Evolutionary conservation across 2,329 filamentous ascomycete species (phyloP).

Genomic region (Colletotrichum lupini): DNA sequence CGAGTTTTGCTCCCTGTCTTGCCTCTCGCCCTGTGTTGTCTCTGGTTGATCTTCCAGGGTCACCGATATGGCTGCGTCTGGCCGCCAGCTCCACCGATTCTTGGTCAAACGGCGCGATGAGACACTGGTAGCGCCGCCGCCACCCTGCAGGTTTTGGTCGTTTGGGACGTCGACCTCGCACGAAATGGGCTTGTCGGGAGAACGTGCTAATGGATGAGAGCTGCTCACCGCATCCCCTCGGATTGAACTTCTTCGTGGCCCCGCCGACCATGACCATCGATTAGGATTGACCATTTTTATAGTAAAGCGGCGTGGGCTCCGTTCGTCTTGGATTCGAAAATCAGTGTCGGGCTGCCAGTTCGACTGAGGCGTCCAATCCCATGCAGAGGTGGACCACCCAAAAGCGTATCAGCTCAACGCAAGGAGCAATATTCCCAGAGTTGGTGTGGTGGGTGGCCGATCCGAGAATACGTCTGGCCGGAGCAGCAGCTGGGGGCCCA

Average conservation of each 20-base stretch:
- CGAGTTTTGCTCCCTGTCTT: background rate
- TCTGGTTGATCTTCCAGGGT: conserved; percentile 21
- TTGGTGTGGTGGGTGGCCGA: background rate
- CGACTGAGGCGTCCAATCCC: conserved; percentile 12
- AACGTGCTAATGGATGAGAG: conserved; percentile 6
- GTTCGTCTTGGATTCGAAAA: background rate
- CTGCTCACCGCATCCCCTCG: conserved; percentile 6
- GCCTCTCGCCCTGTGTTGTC: background rate
- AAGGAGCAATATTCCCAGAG: background rate
- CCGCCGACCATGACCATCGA: conserved; percentile 33
- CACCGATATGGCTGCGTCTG: conserved; percentile 12
- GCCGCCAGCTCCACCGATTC: conserved; percentile 33
- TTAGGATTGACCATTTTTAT: conserved; percentile 27
- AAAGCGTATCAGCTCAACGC: conserved; percentile 13
- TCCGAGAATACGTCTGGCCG: background rate
- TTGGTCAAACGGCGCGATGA: conserved; percentile 26
- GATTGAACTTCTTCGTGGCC: background rate
- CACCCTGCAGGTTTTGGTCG: conserved; percentile 15
- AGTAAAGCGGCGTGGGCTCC: background rate
- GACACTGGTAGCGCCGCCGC: conserved; percentile 4
- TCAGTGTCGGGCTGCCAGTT: background rate
- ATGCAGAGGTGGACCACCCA: background rate
- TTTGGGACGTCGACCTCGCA: background rate
- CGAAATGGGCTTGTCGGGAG: background rate
- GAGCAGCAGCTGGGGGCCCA: conserved; percentile 2